Base-by-base conservation (phyloP, 2,329 filamentous ascomycete genomes). In the Calonectria henricotiae region DNA sequence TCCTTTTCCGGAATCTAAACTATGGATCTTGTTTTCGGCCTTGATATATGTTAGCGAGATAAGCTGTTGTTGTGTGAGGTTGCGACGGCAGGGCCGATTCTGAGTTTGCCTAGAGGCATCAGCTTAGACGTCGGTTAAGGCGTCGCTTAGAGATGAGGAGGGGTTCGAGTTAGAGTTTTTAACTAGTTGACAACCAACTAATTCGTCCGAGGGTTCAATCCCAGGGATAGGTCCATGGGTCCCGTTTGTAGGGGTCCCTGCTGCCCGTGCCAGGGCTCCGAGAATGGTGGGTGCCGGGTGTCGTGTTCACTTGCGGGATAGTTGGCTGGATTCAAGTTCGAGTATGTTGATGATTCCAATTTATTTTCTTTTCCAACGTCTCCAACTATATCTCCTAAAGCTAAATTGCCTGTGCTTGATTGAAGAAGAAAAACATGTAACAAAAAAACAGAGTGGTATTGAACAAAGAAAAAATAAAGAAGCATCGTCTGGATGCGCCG, bases 401-500 rank as follows among this genome's bases (percentile, higher is more conserved):
- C 49, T 55, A 54, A 58, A 27, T 37, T 58, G 7, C 39, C n/a
- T 37, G 32, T 39, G 51, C 51, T 20, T 12, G 6, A 41, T 1
- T 4, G 27, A 30, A 30, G 27, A 30, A 30, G 27, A 30, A 7
- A 30, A 30, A 5, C 4, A 7, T 5, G 27, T 30, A 30, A 30
- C 27, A 58, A 37, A 23, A 25, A 32, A 44, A 23, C 41, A 49
- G 44, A 62, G 46, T 62, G 65, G 58, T 69, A 60, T 70, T 62
- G 60, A 43, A 76, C 68, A 77, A 68, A 73, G 64, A 69, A 73
- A 70, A 73, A 70, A 73, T 44, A n/a, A 70, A 73, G 44, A n/a
- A 20, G n/a, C 67, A 43, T 72, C 66, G 32, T 62, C 39, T 41
- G 54, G 66, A 67, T 70, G 68, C 46, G 39, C 30, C 12, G 64